Percentiles rank a stretch among this genome's conserved stretches.
Evolutionary conservation across 768 basidiomycete species (phyloP).

Genomic region (Leccinum truebloodii): DNA sequence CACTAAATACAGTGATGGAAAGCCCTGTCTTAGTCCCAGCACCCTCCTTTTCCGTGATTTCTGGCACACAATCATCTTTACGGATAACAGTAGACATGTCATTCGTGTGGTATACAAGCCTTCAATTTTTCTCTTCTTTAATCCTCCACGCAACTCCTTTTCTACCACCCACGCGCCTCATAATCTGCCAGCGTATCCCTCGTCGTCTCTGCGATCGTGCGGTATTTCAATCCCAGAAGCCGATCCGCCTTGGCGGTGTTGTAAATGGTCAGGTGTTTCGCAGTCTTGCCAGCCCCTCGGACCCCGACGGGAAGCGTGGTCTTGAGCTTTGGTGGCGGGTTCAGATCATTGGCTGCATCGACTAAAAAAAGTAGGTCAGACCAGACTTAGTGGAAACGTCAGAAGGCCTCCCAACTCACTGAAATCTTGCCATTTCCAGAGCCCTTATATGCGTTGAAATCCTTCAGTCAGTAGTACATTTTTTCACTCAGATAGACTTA

Average conservation of each 20-base stretch:
- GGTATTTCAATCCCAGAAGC: slow-evolving; percentile 45
- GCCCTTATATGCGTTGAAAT: slow-evolving; percentile 10
- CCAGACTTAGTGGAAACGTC: neutral
- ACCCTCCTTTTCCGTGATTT: neutral
- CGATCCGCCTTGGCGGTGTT: slow-evolving; percentile 39
- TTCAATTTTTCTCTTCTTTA: neutral
- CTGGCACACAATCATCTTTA: neutral
- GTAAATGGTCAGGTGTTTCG: slow-evolving; percentile 31
- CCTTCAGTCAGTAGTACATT: neutral
- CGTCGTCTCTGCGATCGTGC: slow-evolving; percentile 40
- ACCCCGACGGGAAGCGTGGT: slow-evolving; percentile 34
- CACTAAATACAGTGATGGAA: neutral
- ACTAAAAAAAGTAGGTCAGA: slow-evolving; percentile 25
- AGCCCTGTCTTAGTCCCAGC: neutral
- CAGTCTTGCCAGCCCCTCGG: slow-evolving; percentile 33
- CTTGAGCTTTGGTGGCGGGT: slow-evolving; percentile 33
- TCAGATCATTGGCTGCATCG: slow-evolving; percentile 38
- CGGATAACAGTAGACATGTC: neutral
- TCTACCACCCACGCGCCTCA: neutral
- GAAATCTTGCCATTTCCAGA: slow-evolving; percentile 35
- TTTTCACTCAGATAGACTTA: slow-evolving; percentile 2
- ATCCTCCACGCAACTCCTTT: neutral
- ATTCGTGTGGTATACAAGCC: neutral
- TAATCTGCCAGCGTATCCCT: neutral
- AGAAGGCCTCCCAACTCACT: slow-evolving; percentile 17